phyloP scores from a whole-genome alignment of 2,329 filamentous ascomycete genomes.

The Aureobasidium sp. region DNA sequence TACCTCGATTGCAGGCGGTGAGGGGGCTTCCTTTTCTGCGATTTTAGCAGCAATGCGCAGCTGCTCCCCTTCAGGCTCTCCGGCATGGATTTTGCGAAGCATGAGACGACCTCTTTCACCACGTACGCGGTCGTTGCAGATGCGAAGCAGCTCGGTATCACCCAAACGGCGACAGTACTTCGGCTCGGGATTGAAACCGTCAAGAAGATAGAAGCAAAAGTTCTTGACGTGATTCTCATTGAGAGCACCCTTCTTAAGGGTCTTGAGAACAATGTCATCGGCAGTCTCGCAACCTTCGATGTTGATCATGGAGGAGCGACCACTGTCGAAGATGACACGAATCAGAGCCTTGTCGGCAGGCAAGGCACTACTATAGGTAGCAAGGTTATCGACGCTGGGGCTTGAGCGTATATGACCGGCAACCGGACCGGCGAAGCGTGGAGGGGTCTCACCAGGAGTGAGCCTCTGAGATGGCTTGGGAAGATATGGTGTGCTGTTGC shows the following conservation, averaged over 20 bases:
- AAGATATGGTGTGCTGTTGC: slow-evolving; percentile 52
- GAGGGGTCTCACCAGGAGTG: slow-evolving; percentile 42
- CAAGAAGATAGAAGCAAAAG: slow-evolving; percentile 93
- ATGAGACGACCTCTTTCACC: slow-evolving; percentile 88
- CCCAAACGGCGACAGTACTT: slow-evolving; percentile 72
- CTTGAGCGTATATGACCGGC: slow-evolving; percentile 68
- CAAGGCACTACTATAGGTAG: slow-evolving; percentile 67
- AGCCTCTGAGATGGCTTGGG: slow-evolving; percentile 47
- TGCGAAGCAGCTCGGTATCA: slow-evolving; percentile 81
- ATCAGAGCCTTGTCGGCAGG: slow-evolving; percentile 84
- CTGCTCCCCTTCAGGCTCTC: slow-evolving; percentile 81
- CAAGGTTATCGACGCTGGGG: slow-evolving; percentile 76
- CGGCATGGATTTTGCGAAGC: slow-evolving; percentile 82
- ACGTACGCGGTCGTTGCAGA: slow-evolving; percentile 78
- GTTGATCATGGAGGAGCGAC: slow-evolving; percentile 87
- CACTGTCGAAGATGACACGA: slow-evolving; percentile 84
- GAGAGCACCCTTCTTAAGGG: slow-evolving; percentile 77
- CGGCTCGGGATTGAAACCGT: slow-evolving; percentile 76
- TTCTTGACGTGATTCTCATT: slow-evolving; percentile 88
- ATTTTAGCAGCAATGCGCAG: slow-evolving; percentile 82
- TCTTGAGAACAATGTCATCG: slow-evolving; percentile 87
- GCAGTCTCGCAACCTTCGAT: slow-evolving; percentile 85
- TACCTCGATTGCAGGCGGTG: slow-evolving; percentile 47
- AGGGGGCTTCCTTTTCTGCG: slow-evolving; percentile 64
- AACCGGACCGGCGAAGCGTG: slow-evolving; percentile 43